These are phyloP conservation scores for Aspergillus quadrilineatus DNA, from an alignment of 2,329 filamentous ascomycete genomes.

Conservation along the genomic window DNA sequence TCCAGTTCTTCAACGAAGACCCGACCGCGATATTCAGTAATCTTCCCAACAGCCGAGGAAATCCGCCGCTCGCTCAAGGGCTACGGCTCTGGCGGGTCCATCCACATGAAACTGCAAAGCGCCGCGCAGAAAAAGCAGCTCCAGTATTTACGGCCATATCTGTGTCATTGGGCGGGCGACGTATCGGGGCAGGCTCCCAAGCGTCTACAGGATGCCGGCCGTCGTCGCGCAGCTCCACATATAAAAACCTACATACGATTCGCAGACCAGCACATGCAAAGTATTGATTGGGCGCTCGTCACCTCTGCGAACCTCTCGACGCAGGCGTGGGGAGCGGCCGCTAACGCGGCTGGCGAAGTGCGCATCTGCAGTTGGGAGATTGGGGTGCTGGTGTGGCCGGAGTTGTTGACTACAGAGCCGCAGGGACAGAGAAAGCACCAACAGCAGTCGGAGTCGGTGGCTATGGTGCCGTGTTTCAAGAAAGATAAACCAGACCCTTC, in stretches of 20 bases:
- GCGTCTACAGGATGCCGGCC: constrained; percentile 52
- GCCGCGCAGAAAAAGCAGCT: constrained; percentile 71
- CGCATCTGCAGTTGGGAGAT: constrained; percentile 79
- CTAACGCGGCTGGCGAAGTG: constrained; percentile 58
- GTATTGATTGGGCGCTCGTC: constrained; percentile 78
- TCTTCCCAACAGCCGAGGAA: constrained; percentile 79
- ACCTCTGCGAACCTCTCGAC: constrained; percentile 91
- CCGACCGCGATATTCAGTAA: constrained; percentile 62
- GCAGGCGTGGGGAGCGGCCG: constrained; percentile 78
- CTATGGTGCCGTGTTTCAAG: constrained; percentile 70
- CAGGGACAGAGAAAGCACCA: not conserved
- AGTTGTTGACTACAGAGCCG: constrained; percentile 38
- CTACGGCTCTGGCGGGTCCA: constrained; percentile 73
- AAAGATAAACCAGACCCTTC: constrained; percentile 52
- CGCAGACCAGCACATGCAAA: constrained; percentile 36
- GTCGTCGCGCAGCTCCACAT: constrained; percentile 74
- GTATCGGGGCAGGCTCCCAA: not conserved
- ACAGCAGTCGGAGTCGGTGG: constrained; percentile 26
- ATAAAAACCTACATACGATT: constrained; percentile 86
- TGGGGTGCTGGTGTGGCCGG: constrained; percentile 81
- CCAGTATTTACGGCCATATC: constrained; percentile 65
- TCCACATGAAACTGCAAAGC: constrained; percentile 76
- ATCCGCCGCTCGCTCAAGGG: constrained; percentile 75
- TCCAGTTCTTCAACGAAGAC: constrained; percentile 9
- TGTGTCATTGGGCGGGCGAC: constrained; percentile 76